Conservation (phyloP, 176 grass and related monocot species). For the Carex pumila region DNA sequence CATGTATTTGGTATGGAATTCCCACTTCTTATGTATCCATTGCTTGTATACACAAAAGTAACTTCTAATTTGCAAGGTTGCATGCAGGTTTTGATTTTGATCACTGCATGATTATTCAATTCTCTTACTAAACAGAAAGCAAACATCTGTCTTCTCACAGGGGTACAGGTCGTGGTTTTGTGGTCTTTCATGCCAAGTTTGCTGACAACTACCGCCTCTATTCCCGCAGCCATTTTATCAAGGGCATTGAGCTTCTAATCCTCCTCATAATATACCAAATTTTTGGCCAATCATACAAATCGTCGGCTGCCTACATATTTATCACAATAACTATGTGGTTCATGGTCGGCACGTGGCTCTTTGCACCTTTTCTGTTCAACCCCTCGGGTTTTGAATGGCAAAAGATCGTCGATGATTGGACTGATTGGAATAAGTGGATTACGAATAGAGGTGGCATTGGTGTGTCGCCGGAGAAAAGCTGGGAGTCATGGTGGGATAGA, state of each 20-base stretch:
- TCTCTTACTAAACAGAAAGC: neutral
- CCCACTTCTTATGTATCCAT: neutral
- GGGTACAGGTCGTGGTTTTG: conserved; percentile 89
- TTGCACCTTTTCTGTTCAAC: conserved; percentile 96
- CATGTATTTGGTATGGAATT: neutral
- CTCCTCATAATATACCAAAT: conserved; percentile 86
- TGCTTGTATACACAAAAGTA: neutral
- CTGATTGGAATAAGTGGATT: conserved; percentile 98
- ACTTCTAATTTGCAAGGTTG: neutral
- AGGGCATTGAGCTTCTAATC: conserved; percentile 83
- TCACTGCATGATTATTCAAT: neutral
- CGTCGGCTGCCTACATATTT: conserved; percentile 65
- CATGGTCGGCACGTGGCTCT: conserved; percentile 93
- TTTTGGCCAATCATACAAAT: conserved; percentile 79
- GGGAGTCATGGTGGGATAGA: conserved; percentile 96
- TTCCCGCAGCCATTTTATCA: conserved; percentile 92
- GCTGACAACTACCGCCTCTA: conserved; percentile 82
- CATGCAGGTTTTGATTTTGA: neutral
- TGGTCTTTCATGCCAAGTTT: conserved; percentile 98
- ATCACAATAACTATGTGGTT: conserved; percentile 98
- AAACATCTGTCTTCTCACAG: conserved; percentile 21
- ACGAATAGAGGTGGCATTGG: conserved; percentile 82
- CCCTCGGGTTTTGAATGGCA: conserved; percentile 99
- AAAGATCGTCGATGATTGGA: conserved; percentile 96
- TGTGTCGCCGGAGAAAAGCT: conserved; percentile 68